These are phyloP conservation scores for Pleomassaria siparia DNA, from an alignment of 2,329 filamentous ascomycete genomes.

Conservation along the genomic window DNA sequence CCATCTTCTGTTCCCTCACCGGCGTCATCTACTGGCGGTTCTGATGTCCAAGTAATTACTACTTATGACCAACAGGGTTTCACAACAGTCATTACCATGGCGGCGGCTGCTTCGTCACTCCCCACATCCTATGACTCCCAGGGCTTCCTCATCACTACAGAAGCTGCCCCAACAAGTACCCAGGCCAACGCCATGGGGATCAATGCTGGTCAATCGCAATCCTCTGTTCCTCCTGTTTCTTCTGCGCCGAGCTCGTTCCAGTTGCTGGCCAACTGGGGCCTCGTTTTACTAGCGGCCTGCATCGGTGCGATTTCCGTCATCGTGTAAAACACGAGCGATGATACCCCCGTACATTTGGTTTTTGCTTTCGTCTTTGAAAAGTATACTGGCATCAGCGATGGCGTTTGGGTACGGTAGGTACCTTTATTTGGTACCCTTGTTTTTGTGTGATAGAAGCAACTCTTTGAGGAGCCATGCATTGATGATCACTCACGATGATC, in stretches of 20 bases:
- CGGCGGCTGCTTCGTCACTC: slow-evolving; percentile 37
- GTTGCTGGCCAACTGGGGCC: slow-evolving; percentile 9
- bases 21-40: slow-evolving; percentile 49
- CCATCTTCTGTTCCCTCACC: slow-evolving; percentile 50
- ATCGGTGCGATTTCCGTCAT: slow-evolving; percentile 19
- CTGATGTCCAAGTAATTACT: slow-evolving; percentile 43
- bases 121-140: slow-evolving; percentile 49
- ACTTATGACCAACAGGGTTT: slow-evolving; percentile 54
- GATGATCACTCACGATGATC: slow-evolving; percentile 1
- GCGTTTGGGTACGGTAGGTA: slow-evolving; percentile 5
- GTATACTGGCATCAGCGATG: slow-evolving; percentile 7
- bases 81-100: slow-evolving; percentile 48
- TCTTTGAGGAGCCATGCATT: not conserved
- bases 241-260: slow-evolving; percentile 15
- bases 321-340: slow-evolving; percentile 30
- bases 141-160: slow-evolving; percentile 46
- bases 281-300: slow-evolving; percentile 23
- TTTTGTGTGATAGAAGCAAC: not conserved
- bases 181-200: slow-evolving; percentile 17
- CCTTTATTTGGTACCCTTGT: not conserved
- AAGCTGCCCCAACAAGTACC: slow-evolving; percentile 9
- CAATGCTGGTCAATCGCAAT: slow-evolving; percentile 13
- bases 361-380: slow-evolving; percentile 9
- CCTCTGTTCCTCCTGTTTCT: slow-evolving; percentile 14
- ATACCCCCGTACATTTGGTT: slow-evolving; percentile 14